Percentiles rank a stretch among this genome's conserved stretches.
phyloP scores from a whole-genome alignment of 805 yeast genomes.

The Clavispora vitiphila region DNA sequence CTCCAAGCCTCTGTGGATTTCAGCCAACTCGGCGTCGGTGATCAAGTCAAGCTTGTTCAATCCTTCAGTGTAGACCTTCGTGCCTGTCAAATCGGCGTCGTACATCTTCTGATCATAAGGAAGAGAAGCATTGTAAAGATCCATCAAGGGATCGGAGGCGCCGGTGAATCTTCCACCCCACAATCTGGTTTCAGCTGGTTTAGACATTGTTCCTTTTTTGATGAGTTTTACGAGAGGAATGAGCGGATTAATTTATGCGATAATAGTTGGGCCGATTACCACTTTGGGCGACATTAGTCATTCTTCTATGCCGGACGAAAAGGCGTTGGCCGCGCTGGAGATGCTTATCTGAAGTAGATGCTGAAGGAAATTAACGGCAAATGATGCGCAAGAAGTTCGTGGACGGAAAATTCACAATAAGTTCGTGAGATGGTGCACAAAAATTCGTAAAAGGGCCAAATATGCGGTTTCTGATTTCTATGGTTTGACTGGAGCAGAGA shows the following conservation, averaged over 20 bases:
- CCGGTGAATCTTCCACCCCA: constrained; percentile 99
- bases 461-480: too few species aligned
- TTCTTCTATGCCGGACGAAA: neutral
- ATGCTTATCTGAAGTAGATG: too few species aligned
- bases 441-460: too few species aligned
- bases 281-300: neutral
- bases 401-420: too few species aligned
- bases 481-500: too few species aligned
- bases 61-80: constrained; percentile 88
- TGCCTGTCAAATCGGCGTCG: constrained; percentile 89
- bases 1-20: constrained; percentile 80
- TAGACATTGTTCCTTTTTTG: constrained; percentile 13
- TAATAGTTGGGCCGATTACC: too few species aligned
- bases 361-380: too few species aligned
- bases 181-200: constrained; percentile 65
- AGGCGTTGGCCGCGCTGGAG: too few species aligned
- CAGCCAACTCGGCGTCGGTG: constrained; percentile 63
- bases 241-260: neutral
- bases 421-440: too few species aligned
- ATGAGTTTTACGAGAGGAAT: too few species aligned
- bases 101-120: constrained; percentile 96
- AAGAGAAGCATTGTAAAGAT: constrained; percentile 90
- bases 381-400: too few species aligned
- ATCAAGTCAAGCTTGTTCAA: constrained; percentile 73
- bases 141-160: constrained; percentile 96